phyloP scores from a whole-genome alignment of 176 grass and related monocot genomes.

The sorghum (Sorghum bicolor) region Sorghum_bicolor_NCBIv3 NC_012872.2:65180001-65180500 shows the following conservation, averaged over 20 bases:
- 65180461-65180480: slow-evolving; percentile 90
- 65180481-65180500: slow-evolving; percentile 84
- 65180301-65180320: slow-evolving; percentile 43
- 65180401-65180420: slow-evolving; percentile 54
- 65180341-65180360: slow-evolving; percentile 47
- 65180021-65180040: background rate
- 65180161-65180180: slow-evolving; percentile 96
- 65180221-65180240: slow-evolving; percentile 39
- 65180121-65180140: slow-evolving; percentile 64
- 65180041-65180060: background rate
- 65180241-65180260: slow-evolving; percentile 43
- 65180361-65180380: slow-evolving; percentile 38
- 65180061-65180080: background rate
- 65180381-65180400: slow-evolving; percentile 16
- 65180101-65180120: slow-evolving; percentile 84
- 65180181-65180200: slow-evolving; percentile 77
- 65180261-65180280: slow-evolving; percentile 52
- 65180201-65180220: slow-evolving; percentile 95
- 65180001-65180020: background rate
- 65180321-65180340: slow-evolving; percentile 65
- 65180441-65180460: slow-evolving; percentile 91
- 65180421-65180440: slow-evolving; percentile 65
- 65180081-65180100: slow-evolving; percentile 44
- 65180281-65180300: slow-evolving; percentile 76
- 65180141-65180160: slow-evolving; percentile 91